phyloP scores from a whole-genome alignment of 805 yeast species.

The Yarrowia sp. region DNA sequence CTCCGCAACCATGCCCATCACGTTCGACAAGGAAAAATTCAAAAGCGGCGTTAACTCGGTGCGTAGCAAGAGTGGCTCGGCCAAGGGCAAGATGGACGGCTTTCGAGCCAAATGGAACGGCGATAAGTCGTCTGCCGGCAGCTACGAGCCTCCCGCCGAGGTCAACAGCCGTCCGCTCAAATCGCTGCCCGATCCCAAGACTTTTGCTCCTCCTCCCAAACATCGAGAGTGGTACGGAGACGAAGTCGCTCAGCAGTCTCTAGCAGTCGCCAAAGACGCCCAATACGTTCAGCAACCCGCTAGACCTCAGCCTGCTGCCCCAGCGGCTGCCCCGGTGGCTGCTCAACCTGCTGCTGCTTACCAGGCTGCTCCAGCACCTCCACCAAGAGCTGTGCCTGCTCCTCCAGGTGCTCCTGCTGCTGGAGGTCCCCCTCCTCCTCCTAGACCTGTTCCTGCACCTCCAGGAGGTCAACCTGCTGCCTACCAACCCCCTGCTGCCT shows the following conservation, averaged over 20 bases:
- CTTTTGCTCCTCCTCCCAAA: conserved; percentile 58
- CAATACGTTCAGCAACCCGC: conserved; percentile 42
- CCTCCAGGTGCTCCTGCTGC: conserved; percentile 15
- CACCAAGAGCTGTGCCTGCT: conserved; percentile 14
- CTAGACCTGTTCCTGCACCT: conserved; percentile 39
- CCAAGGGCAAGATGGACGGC: conserved; percentile 16
- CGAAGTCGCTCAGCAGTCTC: conserved; percentile 40
- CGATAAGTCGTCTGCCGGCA: background rate
- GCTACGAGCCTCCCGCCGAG: conserved; percentile 6
- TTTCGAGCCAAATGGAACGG: conserved; percentile 18
- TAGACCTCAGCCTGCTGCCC: conserved; percentile 25
- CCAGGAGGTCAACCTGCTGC: conserved; percentile 19
- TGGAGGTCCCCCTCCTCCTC: conserved; percentile 37
- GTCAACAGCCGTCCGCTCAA: conserved; percentile 47
- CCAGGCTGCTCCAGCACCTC: conserved; percentile 37
- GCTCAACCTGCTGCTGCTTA: conserved; percentile 38
- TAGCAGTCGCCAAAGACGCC: conserved; percentile 37
- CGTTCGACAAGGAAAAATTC: conserved; percentile 34
- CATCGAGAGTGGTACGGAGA: conserved; percentile 51
- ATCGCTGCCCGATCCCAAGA: conserved; percentile 49
- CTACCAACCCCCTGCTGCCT: conserved; percentile 34
- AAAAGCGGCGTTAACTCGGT: conserved; percentile 17
- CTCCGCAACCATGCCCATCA: conserved; percentile 10
- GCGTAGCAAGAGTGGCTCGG: conserved; percentile 11
- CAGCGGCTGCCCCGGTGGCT: conserved; percentile 38